A percentile compares a stretch with the other conserved stretches of the same genome.
These are phyloP conservation scores for Exutisphaerella laricina DNA, from an alignment of 2,329 filamentous ascomycete genomes.

Conservation along the genomic window DNA sequence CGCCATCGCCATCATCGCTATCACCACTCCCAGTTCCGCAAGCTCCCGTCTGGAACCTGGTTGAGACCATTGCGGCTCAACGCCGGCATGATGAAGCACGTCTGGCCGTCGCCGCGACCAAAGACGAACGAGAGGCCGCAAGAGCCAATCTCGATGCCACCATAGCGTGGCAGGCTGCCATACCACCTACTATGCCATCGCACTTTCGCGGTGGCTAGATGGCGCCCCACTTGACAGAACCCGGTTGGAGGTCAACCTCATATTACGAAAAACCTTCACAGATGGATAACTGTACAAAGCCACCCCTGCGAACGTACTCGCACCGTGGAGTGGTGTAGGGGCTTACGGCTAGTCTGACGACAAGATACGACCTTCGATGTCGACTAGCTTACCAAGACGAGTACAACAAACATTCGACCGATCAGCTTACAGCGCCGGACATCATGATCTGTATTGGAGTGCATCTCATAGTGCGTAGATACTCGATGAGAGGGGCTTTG, in stretches of 20 bases:
- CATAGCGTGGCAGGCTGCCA: background rate
- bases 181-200: too few species aligned
- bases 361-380: too few species aligned
- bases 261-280: background rate
- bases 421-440: too few species aligned
- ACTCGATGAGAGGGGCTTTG: too few species aligned
- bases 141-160: background rate
- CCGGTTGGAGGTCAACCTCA: background rate
- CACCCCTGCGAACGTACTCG: constrained; percentile 1
- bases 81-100: background rate
- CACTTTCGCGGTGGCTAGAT: background rate
- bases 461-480: too few species aligned
- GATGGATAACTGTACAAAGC: constrained; percentile 2
- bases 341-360: background rate
- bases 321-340: too few species aligned
- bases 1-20: background rate
- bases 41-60: background rate
- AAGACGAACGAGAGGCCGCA: background rate
- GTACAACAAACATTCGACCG: too few species aligned
- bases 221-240: too few species aligned
- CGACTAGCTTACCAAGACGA: too few species aligned
- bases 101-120: background rate
- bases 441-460: too few species aligned
- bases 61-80: background rate
- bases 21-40: background rate